Conservation (phyloP, 2,329 filamentous ascomycete species). For the Sporothrix variecibatus region DNA sequence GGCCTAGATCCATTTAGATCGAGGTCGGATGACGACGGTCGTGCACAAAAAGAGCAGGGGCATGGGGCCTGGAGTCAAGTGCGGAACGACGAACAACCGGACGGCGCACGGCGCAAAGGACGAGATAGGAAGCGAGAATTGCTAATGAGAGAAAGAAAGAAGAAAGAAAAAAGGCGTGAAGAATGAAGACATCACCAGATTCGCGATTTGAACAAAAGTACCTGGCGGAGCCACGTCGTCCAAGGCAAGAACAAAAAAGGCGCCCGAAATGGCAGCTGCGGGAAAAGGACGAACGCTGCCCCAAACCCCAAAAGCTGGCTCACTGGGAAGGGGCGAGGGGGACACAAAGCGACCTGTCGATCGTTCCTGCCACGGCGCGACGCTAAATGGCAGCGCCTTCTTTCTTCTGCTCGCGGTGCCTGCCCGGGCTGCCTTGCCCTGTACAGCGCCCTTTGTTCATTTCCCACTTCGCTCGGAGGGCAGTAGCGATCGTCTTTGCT, state of each 20-base stretch:
- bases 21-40: background rate
- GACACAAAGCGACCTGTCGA: slow-evolving; percentile 4
- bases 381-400: background rate
- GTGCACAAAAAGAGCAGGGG: background rate
- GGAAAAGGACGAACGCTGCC: background rate
- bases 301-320: background rate
- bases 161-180: background rate
- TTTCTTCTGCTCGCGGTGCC: background rate
- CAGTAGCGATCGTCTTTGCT: background rate
- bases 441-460: slow-evolving; percentile 2
- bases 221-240: background rate
- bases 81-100: background rate
- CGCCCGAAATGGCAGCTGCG: background rate
- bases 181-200: background rate
- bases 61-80: background rate
- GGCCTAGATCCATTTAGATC: background rate
- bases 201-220: background rate
- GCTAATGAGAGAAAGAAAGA: background rate
- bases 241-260: background rate
- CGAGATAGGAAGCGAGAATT: background rate
- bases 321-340: background rate
- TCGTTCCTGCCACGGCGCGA: background rate
- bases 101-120: background rate
- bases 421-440: background rate
- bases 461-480: background rate